Evolutionary conservation across 2,329 filamentous ascomycete genomes (phyloP), one percentile per base, ranked within the genome.

Genomic region (Taxawa tesnikishii): DNA sequence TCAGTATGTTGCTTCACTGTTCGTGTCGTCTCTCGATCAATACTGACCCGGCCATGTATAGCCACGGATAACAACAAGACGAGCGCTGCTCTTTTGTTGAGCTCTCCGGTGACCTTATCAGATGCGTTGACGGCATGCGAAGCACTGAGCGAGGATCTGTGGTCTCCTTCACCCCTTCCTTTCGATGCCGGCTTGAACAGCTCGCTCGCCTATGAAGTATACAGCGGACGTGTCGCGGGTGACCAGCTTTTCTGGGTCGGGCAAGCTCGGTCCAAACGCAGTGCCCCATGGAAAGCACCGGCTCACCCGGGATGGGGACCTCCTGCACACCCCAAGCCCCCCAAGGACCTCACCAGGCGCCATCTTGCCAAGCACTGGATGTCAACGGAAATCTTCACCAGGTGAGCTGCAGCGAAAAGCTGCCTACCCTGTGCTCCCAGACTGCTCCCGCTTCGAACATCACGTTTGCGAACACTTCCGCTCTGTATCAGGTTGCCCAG

Each of bases 371-470:
- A 7, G 35, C 35, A 3, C 31, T 38, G 8, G 17, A 34, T n/a
- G 23, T 28, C 24, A 6, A 28, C 9, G 35, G 35, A 17, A 15
- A 29, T 2, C 18, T 14, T 3, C 32, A 36, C 18, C 14, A 23
- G 8, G 11, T 34, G 14, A 13, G 14, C 28, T 42, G 40, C 19
- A 17, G 25, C 8, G 16, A 27, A 5, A 30, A 35, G 16, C 32
- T 47, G 15, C 41, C 42, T 10, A 37, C 32, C 14, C 30, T 48
- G 10, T 46, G 45, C 23, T 39, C 43, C 4, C 44, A 48, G 15
- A 44, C 37, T 21, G 45, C 44, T 9, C 38, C 39, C 10, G 36
- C 43, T 19, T 44, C 41, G n/a, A 41, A 35, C 6, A 21, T 31
- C 10, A 40, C 32, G 12, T 31, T 29, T 17, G 29, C 34, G 18